Conservation (phyloP, 148 eudicot genomes). For the Rhododendron molle region DNA sequence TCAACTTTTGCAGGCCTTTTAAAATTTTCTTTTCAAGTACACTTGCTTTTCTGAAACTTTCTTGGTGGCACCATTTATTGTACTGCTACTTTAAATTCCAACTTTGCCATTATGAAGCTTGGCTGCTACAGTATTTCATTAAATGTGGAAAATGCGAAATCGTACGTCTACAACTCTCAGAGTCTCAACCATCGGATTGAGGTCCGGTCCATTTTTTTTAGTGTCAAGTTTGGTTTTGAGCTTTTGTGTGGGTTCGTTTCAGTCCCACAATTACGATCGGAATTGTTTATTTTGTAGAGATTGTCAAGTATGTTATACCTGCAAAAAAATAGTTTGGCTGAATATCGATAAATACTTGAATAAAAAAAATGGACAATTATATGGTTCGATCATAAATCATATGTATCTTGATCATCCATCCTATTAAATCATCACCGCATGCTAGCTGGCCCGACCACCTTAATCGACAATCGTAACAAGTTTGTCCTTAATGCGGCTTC, state of each 20-base stretch:
- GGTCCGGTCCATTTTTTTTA: too few relatives aligned
- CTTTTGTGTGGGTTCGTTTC: too few relatives aligned
- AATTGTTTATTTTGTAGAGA: too few relatives aligned
- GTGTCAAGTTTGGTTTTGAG: too few relatives aligned
- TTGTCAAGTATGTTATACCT: too few relatives aligned
- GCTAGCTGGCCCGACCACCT: too few relatives aligned
- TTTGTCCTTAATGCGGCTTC: too few relatives aligned
- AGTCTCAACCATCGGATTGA: not conserved
- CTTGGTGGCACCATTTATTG: not conserved
- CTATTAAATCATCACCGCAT: not conserved
- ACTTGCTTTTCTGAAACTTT: not conserved
- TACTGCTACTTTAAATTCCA: slow-evolving; percentile 1
- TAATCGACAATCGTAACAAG: too few relatives aligned
- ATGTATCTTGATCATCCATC: not conserved
- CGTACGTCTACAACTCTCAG: not conserved
- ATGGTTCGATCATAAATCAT: too few relatives aligned
- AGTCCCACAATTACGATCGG: too few relatives aligned
- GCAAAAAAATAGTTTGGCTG: too few relatives aligned
- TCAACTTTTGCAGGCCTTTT: slow-evolving; percentile 1
- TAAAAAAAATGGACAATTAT: not conserved
- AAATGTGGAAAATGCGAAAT: not conserved
- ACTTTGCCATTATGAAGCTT: not conserved
- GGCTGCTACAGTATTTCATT: not conserved
- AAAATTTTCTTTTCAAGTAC: not conserved
- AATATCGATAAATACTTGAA: too few relatives aligned